Evolutionary conservation across 164 flowering plant genomes (phyloP).

Genomic region (Tetracentron sinense): DNA sequence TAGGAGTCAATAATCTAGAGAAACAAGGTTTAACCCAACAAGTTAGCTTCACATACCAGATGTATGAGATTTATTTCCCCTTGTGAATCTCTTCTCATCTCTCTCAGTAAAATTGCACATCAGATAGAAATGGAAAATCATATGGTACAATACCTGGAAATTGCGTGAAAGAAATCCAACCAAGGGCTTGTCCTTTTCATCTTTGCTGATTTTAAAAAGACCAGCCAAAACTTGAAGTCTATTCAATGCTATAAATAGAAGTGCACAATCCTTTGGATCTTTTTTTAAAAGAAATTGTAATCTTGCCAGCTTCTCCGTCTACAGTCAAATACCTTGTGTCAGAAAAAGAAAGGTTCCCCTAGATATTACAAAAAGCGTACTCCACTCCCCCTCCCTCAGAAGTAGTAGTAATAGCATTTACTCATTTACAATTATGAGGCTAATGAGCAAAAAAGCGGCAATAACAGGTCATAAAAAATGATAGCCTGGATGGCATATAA

Average conservation of each 20-base stretch:
- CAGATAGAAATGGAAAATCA: background rate
- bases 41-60: no score
- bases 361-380: background rate
- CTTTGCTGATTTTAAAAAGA: constrained; percentile 87
- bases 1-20: no score
- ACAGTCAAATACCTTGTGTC: constrained; percentile 17
- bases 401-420: background rate
- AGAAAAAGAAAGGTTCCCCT: constrained; percentile 2
- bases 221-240: constrained; percentile 94
- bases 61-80: no score
- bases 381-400: background rate
- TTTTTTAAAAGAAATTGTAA: constrained; percentile 70
- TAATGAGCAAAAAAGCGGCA: background rate
- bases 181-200: constrained; percentile 94
- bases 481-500: no score
- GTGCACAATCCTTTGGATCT: constrained; percentile 93
- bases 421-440: background rate
- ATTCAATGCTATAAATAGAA: constrained; percentile 79
- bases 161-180: constrained; percentile 92
- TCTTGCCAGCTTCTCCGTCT: constrained; percentile 99
- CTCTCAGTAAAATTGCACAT: no score
- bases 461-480: no score
- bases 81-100: no score
- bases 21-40: no score
- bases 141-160: constrained; percentile 63